Evolutionary conservation across 768 basidiomycete genomes (phyloP).

Genomic region (Boletus rufocinnamomeus): DNA sequence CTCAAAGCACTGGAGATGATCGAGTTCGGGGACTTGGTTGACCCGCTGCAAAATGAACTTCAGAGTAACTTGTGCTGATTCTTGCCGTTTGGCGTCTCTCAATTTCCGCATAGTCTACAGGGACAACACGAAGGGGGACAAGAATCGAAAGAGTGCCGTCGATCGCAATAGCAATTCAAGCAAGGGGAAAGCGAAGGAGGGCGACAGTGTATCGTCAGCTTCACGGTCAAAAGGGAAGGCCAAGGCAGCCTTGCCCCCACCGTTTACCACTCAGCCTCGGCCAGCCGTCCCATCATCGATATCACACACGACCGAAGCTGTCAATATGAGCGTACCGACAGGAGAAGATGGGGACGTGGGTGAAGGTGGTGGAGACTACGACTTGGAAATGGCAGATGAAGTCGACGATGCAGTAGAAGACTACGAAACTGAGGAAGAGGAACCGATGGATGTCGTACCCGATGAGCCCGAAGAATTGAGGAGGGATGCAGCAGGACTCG

Average conservation of each 20-base stretch:
- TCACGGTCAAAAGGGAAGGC: conserved; percentile 36
- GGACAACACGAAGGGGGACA: conserved; percentile 61
- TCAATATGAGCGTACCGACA: conserved; percentile 23
- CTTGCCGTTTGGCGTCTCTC: background rate
- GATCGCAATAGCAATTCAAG: conserved; percentile 28
- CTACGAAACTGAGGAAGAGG: conserved; percentile 43
- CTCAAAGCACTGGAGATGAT: conserved; percentile 81
- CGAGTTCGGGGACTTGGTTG: conserved; percentile 72
- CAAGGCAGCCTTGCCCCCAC: conserved; percentile 28
- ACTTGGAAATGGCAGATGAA: conserved; percentile 28
- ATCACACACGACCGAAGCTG: conserved; percentile 29
- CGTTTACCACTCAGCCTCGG: conserved; percentile 34
- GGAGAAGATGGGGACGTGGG: conserved; percentile 35
- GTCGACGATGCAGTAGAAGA: conserved; percentile 28
- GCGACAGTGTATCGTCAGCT: conserved; percentile 34
- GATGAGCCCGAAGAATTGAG: conserved; percentile 47
- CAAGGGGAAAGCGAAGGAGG: conserved; percentile 36
- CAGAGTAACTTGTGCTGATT: conserved; percentile 41
- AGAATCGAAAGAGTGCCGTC: conserved; percentile 39
- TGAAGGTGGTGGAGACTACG: conserved; percentile 34
- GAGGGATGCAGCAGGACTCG: conserved; percentile 41
- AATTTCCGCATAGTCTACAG: conserved; percentile 55
- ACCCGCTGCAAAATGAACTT: conserved; percentile 64
- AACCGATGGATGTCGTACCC: conserved; percentile 43
- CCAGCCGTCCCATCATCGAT: conserved; percentile 31